Evolutionary conservation across 352 stramenopile species (phyloP), one percentile per base, ranked within the genome.

Genomic region (Pythium dissotocum): DNA sequence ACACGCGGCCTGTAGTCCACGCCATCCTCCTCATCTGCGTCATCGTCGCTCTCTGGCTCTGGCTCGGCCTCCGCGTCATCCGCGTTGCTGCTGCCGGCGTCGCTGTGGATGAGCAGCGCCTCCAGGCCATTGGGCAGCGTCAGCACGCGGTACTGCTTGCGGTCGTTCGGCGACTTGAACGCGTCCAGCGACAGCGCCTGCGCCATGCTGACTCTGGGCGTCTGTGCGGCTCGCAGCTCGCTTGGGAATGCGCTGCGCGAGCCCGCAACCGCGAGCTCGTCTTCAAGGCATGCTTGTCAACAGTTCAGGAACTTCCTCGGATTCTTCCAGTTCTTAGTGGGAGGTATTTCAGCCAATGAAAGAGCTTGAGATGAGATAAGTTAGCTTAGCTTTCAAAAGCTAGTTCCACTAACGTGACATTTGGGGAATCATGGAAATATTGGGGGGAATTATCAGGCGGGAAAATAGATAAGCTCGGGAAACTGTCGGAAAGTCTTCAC

Each of bases 91-190:
- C 26, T 21, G 30, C 26, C 8, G 13, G 13, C 24, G 56, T 75
- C 67, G 33, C 59, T 58, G 44, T 81, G 67, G 67, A 77, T 77
- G 69, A 73, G 61, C 52, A 73, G 63, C 62, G 65, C 73, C 64
- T 72, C 65, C 24, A 82, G 73, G 2, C 80, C 84, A 46, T 93
- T 93, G n/a, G 62, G 32, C 21, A 93, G 71, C 56, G 55, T 76
- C 46, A 89, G 49, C 13, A 87, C 54, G 21, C 82, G 58, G 67
- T 92, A 92, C 33, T 69, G 61, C 65, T 87, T 88, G 26, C 60
- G 64, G 65, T 90, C 82, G 30, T 62, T 79, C 24, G 72, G 74
- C 48, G 75, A 80, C 38, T 71, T 77, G 58, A 75, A 82, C 16
- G 67, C 66, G 61, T 83, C 67, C 21, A 83, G 66, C 58, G 71